A percentile compares a stretch with the other conserved stretches of the same genome.
Evolutionary conservation across 768 basidiomycete genomes (phyloP).

Genomic region (Boletales sp.): DNA sequence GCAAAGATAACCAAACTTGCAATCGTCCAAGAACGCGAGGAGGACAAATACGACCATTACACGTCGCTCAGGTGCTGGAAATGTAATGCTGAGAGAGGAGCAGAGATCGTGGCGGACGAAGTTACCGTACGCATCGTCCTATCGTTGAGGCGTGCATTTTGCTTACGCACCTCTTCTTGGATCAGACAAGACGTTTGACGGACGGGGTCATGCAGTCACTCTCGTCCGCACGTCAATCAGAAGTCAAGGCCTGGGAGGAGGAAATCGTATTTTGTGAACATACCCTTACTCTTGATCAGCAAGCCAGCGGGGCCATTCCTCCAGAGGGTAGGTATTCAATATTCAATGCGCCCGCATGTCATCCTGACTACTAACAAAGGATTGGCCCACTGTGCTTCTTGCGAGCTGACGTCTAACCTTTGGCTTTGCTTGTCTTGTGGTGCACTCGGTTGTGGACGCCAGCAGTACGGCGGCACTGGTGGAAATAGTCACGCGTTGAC

Average conservation of each 20-base stretch:
- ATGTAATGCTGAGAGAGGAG: constrained; percentile 53
- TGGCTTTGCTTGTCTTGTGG: constrained; percentile 97
- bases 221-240: constrained; percentile 88
- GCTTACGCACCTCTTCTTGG: neutral
- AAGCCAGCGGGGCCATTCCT: constrained; percentile 20
- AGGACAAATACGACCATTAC: constrained; percentile 76
- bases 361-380: constrained; percentile 37
- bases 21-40: constrained; percentile 81
- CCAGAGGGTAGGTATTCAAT: constrained; percentile 18
- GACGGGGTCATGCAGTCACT: constrained; percentile 74
- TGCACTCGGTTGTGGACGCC: constrained; percentile 81
- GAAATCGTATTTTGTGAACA: constrained; percentile 89
- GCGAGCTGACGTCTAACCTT: constrained; percentile 85
- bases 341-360: neutral
- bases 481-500: constrained; percentile 89
- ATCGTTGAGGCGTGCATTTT: neutral
- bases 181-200: constrained; percentile 52
- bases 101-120: constrained; percentile 38
- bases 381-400: constrained; percentile 75
- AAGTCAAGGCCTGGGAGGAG: constrained; percentile 98
- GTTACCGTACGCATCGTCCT: constrained; percentile 28
- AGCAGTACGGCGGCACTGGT: constrained; percentile 74
- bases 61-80: constrained; percentile 74
- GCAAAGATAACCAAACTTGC: constrained; percentile 87
- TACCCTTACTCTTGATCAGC: constrained; percentile 52